Base-by-base conservation (phyloP, 2,329 filamentous ascomycete species). In the Fusarium nygamai region DNA sequence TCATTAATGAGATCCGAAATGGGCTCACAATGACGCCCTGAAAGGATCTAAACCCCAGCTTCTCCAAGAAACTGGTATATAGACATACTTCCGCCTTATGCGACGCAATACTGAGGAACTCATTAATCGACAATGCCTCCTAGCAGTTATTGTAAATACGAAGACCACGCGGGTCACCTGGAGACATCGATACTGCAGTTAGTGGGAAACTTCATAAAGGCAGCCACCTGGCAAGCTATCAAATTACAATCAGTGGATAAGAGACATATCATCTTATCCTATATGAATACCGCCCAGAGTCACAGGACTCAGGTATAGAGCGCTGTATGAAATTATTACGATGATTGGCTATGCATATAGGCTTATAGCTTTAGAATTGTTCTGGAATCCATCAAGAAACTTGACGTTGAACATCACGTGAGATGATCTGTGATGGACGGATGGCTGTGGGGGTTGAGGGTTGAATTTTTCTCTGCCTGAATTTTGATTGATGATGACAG, bases 341-440 rank as follows among this genome's bases (percentile, higher is more conserved):
- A 33, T 50, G 22, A 33, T 33, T 48, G 27, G 19, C 44, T 22
- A 29, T 20, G 13, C 20, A 33, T n/a, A n/a, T n/a, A n/a, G n/a
- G n/a, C n/a, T n/a, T n/a, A 27, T 46, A 19, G 19, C 24, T 56
- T 22, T 41, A 56, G 51, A 56, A 41, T 56, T 31, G 44, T 71
- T 71, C 69, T 71, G n/a, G 69, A 71, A 71, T 46, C 51, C 8
- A 22, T 33, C n/a, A 39, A 34, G 10, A 22, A 39, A 41, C n/a
- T 27, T 61, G 51, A 47, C 27, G 47, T 31, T 17, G 17, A 6
- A n/a, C 12, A 19, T 72, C 72, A 75, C 72, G 72, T 74, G 72
- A n/a, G 12, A 6, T 13, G 11, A n/a, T 22, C 3, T 27, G 17
- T 53, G 17, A 34, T 47, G 24, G 19, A 19, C 13, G 17, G 9